Evolutionary conservation across 169 alveolate genomes (phyloP), one percentile per base, ranked within the genome.

Genomic region (Eimeria tenella): DNA sequence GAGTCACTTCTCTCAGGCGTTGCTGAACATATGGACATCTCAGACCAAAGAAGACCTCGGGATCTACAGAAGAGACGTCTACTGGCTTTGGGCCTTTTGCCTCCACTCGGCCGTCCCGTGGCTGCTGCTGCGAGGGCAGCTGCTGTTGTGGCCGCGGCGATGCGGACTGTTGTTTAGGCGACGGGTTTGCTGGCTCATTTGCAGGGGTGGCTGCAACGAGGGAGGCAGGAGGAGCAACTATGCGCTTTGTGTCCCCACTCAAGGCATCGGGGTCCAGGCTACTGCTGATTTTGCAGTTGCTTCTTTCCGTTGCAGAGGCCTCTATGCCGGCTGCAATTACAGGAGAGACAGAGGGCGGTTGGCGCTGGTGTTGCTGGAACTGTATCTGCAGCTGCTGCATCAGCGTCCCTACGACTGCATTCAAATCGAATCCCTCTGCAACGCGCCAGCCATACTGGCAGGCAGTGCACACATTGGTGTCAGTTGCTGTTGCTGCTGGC

Each of bases 361-460:
- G 71, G 52, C 50, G 87, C 49, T 79, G 71, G 52, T 79, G 88
- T 25, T 6, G 60, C 13, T 79, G 88, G 52, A 50, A 68, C 71
- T 79, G 88, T 50, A 15, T 65, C 52, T 79, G 88, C 49, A 79
- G 70, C 65, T 15, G 21, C 88, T 79, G 49, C 53, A 79, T 5
- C 71, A 79, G 52, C 49, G 88, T 79, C 71, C 31, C 50, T 19
- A 87, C 86, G 55, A 52, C 93, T 68, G 42, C 75, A 5, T 87
- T 65, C 50, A 87, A 13, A 55, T 87, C 93, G 93, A 42, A 53
- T 21, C 93, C 93, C 71, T 68, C 93, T 53, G 93, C 93, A 74
- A 87, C 73, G 42, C 93, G 93, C 93, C 93, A 87, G 58, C 93
- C 93, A 55, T 58, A 87, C 6, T 68, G 71, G 71, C 88, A 79